These are phyloP conservation scores for Pleurotus pulmonarius DNA, from an alignment of 768 basidiomycete genomes.

Conservation along the genomic window DNA sequence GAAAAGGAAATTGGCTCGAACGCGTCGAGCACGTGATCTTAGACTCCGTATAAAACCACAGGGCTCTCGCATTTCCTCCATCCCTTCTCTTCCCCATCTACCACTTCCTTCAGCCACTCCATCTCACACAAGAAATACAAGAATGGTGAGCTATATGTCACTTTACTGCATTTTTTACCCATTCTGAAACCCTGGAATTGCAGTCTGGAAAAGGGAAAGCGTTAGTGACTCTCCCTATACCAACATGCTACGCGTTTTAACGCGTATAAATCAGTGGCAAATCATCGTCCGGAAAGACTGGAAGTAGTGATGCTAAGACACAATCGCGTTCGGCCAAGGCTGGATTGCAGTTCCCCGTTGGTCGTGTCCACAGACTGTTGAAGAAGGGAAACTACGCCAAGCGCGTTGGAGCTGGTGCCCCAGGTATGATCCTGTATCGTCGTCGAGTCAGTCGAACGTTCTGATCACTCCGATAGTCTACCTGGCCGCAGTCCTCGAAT, in stretches of 20 bases:
- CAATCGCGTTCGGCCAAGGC: constrained; percentile 67
- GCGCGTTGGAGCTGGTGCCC: constrained; percentile 66
- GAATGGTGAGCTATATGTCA: not conserved
- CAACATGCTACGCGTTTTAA: not conserved
- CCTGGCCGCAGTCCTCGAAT: constrained; percentile 83
- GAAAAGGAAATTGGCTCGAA: not conserved
- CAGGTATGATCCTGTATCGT: constrained; percentile 36
- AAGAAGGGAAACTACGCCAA: constrained; percentile 72
- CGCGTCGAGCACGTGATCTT: not conserved
- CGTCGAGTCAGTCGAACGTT: not conserved
- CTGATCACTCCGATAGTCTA: constrained; percentile 46
- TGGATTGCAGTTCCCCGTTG: constrained; percentile 73
- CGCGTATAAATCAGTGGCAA: constrained; percentile 18
- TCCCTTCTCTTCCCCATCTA: not conserved
- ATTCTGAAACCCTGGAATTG: no score
- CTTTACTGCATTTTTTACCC: not conserved
- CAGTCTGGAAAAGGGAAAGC: constrained; percentile 58
- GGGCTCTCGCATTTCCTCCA: not conserved
- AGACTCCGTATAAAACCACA: no score
- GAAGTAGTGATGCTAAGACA: constrained; percentile 45
- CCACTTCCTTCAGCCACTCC: not conserved
- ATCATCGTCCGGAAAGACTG: constrained; percentile 28
- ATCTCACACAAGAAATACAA: not conserved
- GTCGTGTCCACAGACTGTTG: constrained; percentile 76
- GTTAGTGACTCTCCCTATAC: constrained; percentile 22